These are phyloP conservation scores for Apiotrichum veenhuisii DNA, from an alignment of 1,284 basidiomycete species.

Conservation along the genomic window DNA sequence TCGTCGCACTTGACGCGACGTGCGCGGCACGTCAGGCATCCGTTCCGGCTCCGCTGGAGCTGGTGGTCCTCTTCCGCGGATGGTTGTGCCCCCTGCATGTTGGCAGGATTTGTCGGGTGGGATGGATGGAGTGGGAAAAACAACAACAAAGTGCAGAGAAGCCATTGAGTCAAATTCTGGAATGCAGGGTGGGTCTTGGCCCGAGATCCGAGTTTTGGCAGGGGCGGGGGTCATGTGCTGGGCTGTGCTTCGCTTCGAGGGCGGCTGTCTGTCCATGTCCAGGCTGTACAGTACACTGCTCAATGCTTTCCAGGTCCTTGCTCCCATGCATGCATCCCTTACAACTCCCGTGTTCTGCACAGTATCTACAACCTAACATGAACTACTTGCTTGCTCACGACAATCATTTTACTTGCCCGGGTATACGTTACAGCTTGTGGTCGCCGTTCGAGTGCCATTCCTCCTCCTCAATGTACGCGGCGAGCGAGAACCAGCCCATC, in stretches of 20 bases:
- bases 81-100: background rate
- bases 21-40: constrained; percentile 40
- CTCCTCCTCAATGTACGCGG: constrained; percentile 41
- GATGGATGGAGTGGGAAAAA: background rate
- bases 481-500: constrained; percentile 44
- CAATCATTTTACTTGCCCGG: background rate
- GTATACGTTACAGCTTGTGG: constrained; percentile 25
- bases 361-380: background rate
- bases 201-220: too few species aligned
- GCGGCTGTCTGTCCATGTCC: too few species aligned
- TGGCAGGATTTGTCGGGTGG: too few species aligned
- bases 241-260: too few species aligned
- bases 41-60: constrained; percentile 25
- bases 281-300: too few species aligned
- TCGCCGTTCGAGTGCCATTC: constrained; percentile 33
- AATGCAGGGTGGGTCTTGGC: too few species aligned
- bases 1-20: constrained; percentile 45
- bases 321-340: too few species aligned
- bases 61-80: constrained; percentile 10
- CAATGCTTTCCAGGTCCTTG: too few species aligned
- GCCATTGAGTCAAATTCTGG: too few species aligned
- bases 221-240: too few species aligned
- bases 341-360: background rate
- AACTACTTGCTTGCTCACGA: background rate
- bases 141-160: too few species aligned